These are phyloP conservation scores for Plectosphaerella sp. DNA, from an alignment of 2,329 filamentous ascomycete genomes.

Conservation along the genomic window DNA sequence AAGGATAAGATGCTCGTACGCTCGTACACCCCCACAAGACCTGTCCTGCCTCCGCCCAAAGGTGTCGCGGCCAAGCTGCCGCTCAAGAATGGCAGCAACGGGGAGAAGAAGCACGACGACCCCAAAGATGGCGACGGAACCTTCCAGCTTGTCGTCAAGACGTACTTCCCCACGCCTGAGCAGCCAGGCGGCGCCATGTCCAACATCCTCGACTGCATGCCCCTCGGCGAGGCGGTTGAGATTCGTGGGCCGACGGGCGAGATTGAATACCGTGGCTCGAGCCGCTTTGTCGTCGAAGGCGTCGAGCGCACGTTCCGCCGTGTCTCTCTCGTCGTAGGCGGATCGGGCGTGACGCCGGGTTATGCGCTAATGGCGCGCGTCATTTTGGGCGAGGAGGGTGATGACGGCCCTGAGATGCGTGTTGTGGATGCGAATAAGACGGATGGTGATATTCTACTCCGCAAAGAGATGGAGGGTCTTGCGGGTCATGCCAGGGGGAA, in stretches of 20 bases:
- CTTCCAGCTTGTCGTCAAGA: slow-evolving; percentile 46
- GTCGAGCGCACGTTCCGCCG: slow-evolving; percentile 34
- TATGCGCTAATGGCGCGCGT: slow-evolving; percentile 44
- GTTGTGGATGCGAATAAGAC: slow-evolving; percentile 44
- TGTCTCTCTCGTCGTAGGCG: slow-evolving; percentile 44
- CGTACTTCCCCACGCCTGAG: slow-evolving; percentile 40
- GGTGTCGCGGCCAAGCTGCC: background rate
- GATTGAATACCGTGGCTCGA: slow-evolving; percentile 42
- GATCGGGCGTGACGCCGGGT: slow-evolving; percentile 46
- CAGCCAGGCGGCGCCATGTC: slow-evolving; percentile 50
- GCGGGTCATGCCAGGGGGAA: slow-evolving; percentile 28
- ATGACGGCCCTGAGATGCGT: slow-evolving; percentile 31
- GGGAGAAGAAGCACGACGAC: background rate
- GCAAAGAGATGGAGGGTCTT: slow-evolving; percentile 34
- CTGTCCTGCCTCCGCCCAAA: slow-evolving; percentile 24
- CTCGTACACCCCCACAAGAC: slow-evolving; percentile 44
- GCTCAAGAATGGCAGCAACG: background rate
- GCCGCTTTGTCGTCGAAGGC: slow-evolving; percentile 38
- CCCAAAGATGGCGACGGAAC: slow-evolving; percentile 31
- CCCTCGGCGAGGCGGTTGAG: slow-evolving; percentile 42
- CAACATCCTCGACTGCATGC: slow-evolving; percentile 47
- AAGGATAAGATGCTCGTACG: slow-evolving; percentile 45
- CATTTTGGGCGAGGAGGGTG: slow-evolving; percentile 16
- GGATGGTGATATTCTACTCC: slow-evolving; percentile 41
- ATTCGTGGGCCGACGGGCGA: slow-evolving; percentile 46